Conservation (phyloP, 2,329 filamentous ascomycete genomes). For the Pseudocercospora cruenta region DNA sequence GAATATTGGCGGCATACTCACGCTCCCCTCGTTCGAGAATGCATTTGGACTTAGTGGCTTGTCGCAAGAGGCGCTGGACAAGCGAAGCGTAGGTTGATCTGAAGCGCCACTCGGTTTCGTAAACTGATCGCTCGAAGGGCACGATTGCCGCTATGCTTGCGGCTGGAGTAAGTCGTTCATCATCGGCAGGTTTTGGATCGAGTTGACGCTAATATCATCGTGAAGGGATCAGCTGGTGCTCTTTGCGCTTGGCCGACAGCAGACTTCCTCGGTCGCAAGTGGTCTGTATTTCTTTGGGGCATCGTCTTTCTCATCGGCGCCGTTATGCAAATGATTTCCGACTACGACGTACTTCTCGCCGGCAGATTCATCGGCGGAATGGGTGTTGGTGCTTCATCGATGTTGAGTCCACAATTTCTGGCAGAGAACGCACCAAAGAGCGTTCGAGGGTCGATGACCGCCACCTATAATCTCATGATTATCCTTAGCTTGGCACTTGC, state of each 20-base stretch:
- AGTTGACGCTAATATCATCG: background rate
- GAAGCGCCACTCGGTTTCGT: background rate
- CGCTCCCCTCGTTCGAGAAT: slow-evolving; percentile 26
- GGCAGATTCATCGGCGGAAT: slow-evolving; percentile 27
- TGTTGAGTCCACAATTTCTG: slow-evolving; percentile 26
- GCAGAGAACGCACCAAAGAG: slow-evolving; percentile 25
- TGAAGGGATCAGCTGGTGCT: slow-evolving; percentile 22
- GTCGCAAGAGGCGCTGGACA: slow-evolving; percentile 14
- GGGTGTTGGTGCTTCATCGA: slow-evolving; percentile 26
- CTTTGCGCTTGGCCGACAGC: slow-evolving; percentile 22
- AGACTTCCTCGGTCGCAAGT: slow-evolving; percentile 25
- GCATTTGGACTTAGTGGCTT: slow-evolving; percentile 22
- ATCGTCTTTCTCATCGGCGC: slow-evolving; percentile 25
- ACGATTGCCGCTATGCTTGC: slow-evolving; percentile 27
- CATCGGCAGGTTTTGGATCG: background rate
- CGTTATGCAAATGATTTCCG: slow-evolving; percentile 25
- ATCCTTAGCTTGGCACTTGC: slow-evolving; percentile 20
- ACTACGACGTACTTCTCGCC: slow-evolving; percentile 24
- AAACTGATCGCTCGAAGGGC: slow-evolving; percentile 3
- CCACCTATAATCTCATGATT: slow-evolving; percentile 28
- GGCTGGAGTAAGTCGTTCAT: slow-evolving; percentile 10
- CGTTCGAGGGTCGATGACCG: slow-evolving; percentile 27
- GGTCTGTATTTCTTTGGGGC: slow-evolving; percentile 27
- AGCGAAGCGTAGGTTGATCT: background rate
- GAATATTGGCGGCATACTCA: slow-evolving; percentile 26